A percentile compares a stretch with the other conserved stretches of the same genome.
Conservation (phyloP, 2,329 filamentous ascomycete species). For the Pezicula rhizophila region DNA sequence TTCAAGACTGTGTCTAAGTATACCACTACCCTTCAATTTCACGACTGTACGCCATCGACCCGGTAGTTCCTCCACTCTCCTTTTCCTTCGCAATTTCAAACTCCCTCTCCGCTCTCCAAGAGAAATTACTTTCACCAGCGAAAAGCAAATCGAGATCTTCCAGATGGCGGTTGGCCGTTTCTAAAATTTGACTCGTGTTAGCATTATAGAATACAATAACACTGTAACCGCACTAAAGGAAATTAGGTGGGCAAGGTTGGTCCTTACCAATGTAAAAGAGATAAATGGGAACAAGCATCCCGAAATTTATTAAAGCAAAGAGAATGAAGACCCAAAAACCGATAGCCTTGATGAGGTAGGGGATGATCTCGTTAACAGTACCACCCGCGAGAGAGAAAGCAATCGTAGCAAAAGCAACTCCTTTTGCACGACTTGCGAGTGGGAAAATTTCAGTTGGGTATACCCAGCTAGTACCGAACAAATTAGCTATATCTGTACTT, state of each 20-base stretch:
- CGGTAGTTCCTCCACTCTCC: background rate
- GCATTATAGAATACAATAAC: too few species aligned
- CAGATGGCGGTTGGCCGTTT: conserved; percentile 23
- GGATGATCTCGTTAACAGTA: conserved; percentile 21
- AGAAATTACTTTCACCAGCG: conserved; percentile 20
- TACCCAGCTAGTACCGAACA: conserved; percentile 35
- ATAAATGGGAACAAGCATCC: conserved; percentile 22
- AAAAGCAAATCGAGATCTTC: conserved; percentile 24
- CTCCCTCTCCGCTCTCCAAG: conserved; percentile 20
- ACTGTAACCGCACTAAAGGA: too few species aligned
- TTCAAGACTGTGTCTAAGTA: too few species aligned
- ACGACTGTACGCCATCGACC: background rate
- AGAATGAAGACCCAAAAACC: conserved; percentile 28
- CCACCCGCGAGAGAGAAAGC: conserved; percentile 11
- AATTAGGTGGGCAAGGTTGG: background rate
- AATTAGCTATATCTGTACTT: background rate
- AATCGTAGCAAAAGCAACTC: conserved; percentile 50
- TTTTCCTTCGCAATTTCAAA: conserved; percentile 8
- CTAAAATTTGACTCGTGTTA: background rate
- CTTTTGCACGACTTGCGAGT: conserved; percentile 61
- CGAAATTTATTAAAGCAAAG: conserved; percentile 26
- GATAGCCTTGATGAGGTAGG: conserved; percentile 25
- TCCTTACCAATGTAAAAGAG: conserved; percentile 20
- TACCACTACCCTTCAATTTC: too few species aligned
- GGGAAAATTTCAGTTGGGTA: conserved; percentile 70